Evolutionary conservation across 108 stramenopile species (phyloP), one percentile per base, ranked within the genome.

Genomic region (Fragilaria radians): DNA sequence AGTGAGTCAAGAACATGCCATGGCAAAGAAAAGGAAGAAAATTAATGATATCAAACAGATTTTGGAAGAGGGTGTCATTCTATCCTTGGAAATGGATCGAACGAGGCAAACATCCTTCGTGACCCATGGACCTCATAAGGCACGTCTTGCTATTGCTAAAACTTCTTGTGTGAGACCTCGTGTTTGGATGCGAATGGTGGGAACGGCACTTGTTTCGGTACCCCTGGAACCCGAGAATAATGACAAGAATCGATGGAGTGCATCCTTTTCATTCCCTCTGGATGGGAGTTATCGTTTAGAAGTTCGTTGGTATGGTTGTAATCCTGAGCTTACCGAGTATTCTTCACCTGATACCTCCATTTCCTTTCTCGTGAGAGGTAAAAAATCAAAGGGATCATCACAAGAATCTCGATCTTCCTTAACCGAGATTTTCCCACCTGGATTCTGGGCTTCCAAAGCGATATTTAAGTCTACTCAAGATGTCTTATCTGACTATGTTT

Each of bases 241-340:
- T 42, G 36, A 42, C 14, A 42, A 42, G 36, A 55, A 5, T 33
- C 4, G 28, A 36, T 76, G 74, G 74, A 46, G 18, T 23, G 76
- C 70, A 9, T 32, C 50, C 18, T 72, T 72, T 50, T 14, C 48
- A 3, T 46, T 78, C 0, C 76, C 76, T 1, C 36, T 77, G 21
- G 48, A 24, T 21, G 71, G 76, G 50, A 34, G 51, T 3, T 78
- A 65, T 50, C 46, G 19, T 21, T 22, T 78, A 0, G 54, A 49
- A 29, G 46, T 59, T 2, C 54, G 48, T 14, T 78, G 61, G 61
- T 59, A 63, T 42, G 76, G 70, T 2, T 77, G 76, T 36, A 33
- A 48, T 18, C 45, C 27, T 4, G 28, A 45, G 14, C 11, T 42
- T 42, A 42, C 36, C 36, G 11, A 7, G 14, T 42, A 11, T 14